Evolutionary conservation across 306 rosid species (phyloP), one percentile per base, ranked within the genome.

Genomic region (Mimosa bimucronata): DNA sequence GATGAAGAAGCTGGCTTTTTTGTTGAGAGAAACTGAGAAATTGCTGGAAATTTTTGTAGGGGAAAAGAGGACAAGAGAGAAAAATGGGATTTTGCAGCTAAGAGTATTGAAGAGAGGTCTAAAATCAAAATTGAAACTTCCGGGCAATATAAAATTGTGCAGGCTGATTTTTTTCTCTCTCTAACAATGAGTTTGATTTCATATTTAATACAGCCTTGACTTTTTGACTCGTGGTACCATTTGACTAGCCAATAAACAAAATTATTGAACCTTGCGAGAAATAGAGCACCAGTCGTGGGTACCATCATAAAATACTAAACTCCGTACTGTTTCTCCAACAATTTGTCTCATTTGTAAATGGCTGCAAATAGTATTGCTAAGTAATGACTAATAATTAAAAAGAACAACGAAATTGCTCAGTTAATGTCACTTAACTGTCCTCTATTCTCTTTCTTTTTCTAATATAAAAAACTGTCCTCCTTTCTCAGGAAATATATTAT

Each of bases 61-160:
- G 29, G 5, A 29, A 30, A 48, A 60, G 42, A 38, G 23, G 9
- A 5, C 30, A 1, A 73, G 3, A 19, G 62, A 73, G 19, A 52
- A 48, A 52, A 73, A 71, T 19, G 10, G 77, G 38, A 31, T 73
- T 30, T 19, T 4, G 40, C 46, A 2, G 25, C 3, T 61, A 61
- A 45, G 42, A 79, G 4, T 5, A 30, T 44, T 16, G 65, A 42
- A 25, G 67, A 12, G 80, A 62, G 10, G 18, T 12, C 71, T 38
- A 26, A 34, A 34, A 34, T 34, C 38, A 34, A 34, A 57, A 44
- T 6, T 8, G 83, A 66, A 74, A 46, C 55, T 73, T 78, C 80
- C 8, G 0, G 64, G 46, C 5, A 37, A 19, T 65, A 15, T 45
- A 73, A 78, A 66, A 70, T 73, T 81, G 62, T 18, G 83, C 53